phyloP scores from a whole-genome alignment of 2,329 filamentous ascomycete species.

The Fusarium odoratissimum region DNA sequence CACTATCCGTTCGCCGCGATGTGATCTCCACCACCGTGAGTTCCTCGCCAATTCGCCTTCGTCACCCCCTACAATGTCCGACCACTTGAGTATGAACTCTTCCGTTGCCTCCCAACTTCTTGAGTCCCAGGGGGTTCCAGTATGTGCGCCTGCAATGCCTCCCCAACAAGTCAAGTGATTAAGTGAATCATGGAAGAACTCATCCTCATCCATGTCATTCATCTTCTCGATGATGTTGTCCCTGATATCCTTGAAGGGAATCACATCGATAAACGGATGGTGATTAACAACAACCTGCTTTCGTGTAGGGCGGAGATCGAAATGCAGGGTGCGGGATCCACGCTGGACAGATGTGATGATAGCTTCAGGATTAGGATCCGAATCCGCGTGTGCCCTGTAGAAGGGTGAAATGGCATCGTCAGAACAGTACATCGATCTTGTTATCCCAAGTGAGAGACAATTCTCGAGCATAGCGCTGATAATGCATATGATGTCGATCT shows the following conservation, averaged over 20 bases:
- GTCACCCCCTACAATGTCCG: constrained; percentile 43
- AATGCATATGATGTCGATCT: constrained; percentile 44
- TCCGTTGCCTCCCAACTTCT: constrained; percentile 48
- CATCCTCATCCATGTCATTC: constrained; percentile 42
- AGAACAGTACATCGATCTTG: constrained; percentile 41
- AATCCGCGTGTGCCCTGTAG: constrained; percentile 30
- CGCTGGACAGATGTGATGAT: constrained; percentile 37
- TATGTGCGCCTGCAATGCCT: constrained; percentile 38
- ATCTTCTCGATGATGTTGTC: constrained; percentile 43
- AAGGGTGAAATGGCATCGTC: constrained; percentile 43
- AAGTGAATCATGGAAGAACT: constrained; percentile 47
- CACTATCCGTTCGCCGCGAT: constrained; percentile 43
- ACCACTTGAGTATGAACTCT: constrained; percentile 47
- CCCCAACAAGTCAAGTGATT: constrained; percentile 48
- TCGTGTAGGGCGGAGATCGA: constrained; percentile 44
- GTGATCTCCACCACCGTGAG: constrained; percentile 45
- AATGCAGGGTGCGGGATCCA: constrained; percentile 39
- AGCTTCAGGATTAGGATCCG: constrained; percentile 17
- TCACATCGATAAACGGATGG: constrained; percentile 45
- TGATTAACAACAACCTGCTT: constrained; percentile 41
- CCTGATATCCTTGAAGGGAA: constrained; percentile 44
- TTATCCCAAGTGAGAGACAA: constrained; percentile 43
- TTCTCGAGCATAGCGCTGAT: constrained; percentile 42
- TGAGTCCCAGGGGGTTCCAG: constrained; percentile 46
- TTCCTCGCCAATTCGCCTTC: constrained; percentile 47